Conservation (phyloP, 2,329 filamentous ascomycete species). For the Talaromyces islandicus region DNA sequence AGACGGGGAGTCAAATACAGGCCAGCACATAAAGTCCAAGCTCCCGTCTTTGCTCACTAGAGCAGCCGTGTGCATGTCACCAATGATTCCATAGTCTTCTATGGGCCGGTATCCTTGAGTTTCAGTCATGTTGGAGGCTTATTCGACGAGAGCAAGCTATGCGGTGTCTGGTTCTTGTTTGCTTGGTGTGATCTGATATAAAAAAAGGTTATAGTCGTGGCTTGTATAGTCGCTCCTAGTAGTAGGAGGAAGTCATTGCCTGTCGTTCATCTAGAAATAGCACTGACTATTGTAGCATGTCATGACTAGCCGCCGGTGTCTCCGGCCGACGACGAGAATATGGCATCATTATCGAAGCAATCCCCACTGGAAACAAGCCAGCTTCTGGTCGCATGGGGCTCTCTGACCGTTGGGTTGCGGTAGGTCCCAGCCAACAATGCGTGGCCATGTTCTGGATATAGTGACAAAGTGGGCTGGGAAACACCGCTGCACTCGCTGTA, state of each 20-base stretch:
- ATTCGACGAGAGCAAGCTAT: neutral
- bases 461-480: neutral
- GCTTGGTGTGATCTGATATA: neutral
- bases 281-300: neutral
- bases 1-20: constrained; percentile 71
- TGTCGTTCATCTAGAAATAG: neutral
- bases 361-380: neutral
- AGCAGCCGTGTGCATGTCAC: constrained; percentile 73
- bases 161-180: neutral
- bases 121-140: neutral
- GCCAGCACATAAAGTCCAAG: constrained; percentile 76
- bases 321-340: constrained; percentile 9
- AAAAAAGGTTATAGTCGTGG: neutral
- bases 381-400: neutral
- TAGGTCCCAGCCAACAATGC: constrained; percentile 4
- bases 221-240: neutral
- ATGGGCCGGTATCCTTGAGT: constrained; percentile 39
- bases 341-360: constrained; percentile 12
- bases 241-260: neutral
- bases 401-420: neutral
- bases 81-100: constrained; percentile 74
- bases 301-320: constrained; percentile 4
- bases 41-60: constrained; percentile 69
- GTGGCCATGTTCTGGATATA: neutral
- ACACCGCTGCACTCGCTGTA: neutral